Base-by-base conservation (phyloP, 169 alveolate species). In the Cryptosporidium ryanae region DNA sequence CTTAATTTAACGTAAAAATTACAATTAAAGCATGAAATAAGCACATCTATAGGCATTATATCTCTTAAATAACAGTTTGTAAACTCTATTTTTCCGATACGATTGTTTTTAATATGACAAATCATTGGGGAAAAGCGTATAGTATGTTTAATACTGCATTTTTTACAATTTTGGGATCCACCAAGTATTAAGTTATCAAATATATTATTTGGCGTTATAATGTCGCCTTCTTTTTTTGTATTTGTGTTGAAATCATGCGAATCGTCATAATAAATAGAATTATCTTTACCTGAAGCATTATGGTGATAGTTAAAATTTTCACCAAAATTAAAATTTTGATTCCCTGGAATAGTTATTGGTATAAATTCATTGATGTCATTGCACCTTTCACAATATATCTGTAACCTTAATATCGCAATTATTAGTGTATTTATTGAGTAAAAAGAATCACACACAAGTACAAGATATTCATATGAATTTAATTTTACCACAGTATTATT, bases 321-420 rank as follows among this genome's bases (percentile, higher is more conserved):
- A 38, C 13, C 13, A 38, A 10, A 38, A 38, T 38, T 38, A 38
- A 38, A 38, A 10, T 38, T 38, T 6, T 68, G 83, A 64, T 68
- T 68, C 1, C 83, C 66, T 43, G 84, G 84, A 34, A 76, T 76
- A 61, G 71, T 54, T n/a, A 76, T 59, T 34, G 84, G 71, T n/a
- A n/a, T 76, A 46, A 38, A 76, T 27, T 76, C 76, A 61, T 54
- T 76, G 8, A 76, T 49, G 52, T 76, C 84, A 55, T 43, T 32
- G 54, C 84, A 76, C 48, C 63, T 76, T 13, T 34, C 44, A 38
- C 84, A 76, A 46, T 76, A 76, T 29, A 76, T 46, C 27, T 76
- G 84, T 32, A 76, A 15, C 38, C 71, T 55, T 54, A 76, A 38
- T 18, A 61, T 17, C 12, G 84, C 68, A 55, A 76, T 54, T 5